phyloP scores from a whole-genome alignment of 257 asterid genomes.

The Solanum pinnatisectum region DNA sequence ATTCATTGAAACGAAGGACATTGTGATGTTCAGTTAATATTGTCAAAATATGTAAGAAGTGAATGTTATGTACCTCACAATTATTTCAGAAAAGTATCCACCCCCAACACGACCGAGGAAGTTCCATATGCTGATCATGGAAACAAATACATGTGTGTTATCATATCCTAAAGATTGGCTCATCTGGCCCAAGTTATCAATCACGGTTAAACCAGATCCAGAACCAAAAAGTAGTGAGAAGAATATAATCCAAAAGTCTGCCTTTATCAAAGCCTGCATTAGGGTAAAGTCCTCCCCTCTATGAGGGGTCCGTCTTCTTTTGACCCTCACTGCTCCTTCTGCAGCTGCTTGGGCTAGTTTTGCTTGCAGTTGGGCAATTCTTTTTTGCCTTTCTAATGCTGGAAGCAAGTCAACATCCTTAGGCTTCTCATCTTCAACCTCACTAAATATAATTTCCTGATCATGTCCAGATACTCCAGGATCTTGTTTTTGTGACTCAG shows the following conservation, averaged over 20 bases:
- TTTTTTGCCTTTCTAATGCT: slow-evolving; percentile 30
- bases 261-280: slow-evolving; percentile 38
- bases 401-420: slow-evolving; percentile 43
- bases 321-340: slow-evolving; percentile 45
- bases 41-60: background rate
- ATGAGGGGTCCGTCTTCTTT: slow-evolving; percentile 38
- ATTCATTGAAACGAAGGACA: background rate
- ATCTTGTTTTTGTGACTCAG: slow-evolving; percentile 22
- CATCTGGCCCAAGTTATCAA: slow-evolving; percentile 51
- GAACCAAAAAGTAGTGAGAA: slow-evolving; percentile 42
- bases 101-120: slow-evolving; percentile 52
- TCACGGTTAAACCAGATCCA: slow-evolving; percentile 49
- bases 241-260: slow-evolving; percentile 46
- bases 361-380: slow-evolving; percentile 31
- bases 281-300: slow-evolving; percentile 51
- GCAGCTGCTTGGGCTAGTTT: slow-evolving; percentile 44
- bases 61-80: slow-evolving; percentile 22
- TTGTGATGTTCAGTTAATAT: background rate
- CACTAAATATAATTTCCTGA: slow-evolving; percentile 50
- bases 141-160: slow-evolving; percentile 41
- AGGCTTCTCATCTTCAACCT: slow-evolving; percentile 45
- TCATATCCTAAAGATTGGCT: slow-evolving; percentile 45
- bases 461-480: slow-evolving; percentile 13
- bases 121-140: slow-evolving; percentile 57
- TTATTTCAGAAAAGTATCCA: slow-evolving; percentile 42